A percentile compares a stretch with the other conserved stretches of the same genome.
Conservation (phyloP, 345 rosid species). For the Murraya koenigii region DNA sequence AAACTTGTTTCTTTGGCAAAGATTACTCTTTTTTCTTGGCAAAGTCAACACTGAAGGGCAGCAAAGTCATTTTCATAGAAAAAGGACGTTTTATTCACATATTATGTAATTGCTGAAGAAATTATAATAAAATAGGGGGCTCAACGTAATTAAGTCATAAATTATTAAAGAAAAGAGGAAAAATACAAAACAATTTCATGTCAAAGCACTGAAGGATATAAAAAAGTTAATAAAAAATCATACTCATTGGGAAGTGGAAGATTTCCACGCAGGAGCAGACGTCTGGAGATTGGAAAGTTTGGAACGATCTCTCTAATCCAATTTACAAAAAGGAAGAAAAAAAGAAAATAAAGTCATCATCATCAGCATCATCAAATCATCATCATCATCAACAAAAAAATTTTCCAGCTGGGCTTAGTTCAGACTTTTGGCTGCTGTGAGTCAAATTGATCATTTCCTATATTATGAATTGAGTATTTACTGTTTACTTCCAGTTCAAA, state of each 20-base stretch:
- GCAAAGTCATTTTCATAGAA: neutral
- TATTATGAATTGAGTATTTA: neutral
- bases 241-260: conserved; percentile 45
- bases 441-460: neutral
- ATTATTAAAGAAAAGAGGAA: neutral
- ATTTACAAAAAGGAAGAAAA: neutral
- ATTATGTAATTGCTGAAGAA: neutral
- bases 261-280: conserved; percentile 34
- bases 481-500: conserved; percentile 3
- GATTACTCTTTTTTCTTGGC: too few species aligned
- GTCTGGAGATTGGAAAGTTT: conserved; percentile 44
- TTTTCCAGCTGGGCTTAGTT: conserved; percentile 32
- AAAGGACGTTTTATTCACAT: neutral
- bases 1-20: too few species aligned
- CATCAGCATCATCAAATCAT: conserved; percentile 14
- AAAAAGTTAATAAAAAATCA: conserved; percentile 29
- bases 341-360: neutral
- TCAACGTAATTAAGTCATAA: neutral
- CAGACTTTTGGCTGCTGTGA: neutral
- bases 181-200: conserved; percentile 26
- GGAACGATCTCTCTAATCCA: conserved; percentile 26
- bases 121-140: neutral
- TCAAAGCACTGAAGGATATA: conserved; percentile 32
- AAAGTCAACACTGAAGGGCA: neutral
- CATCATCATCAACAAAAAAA: conserved; percentile 16